Base-by-base conservation (phyloP, 2,329 filamentous ascomycete species). In the Zymoseptoria ardabiliae region DNA sequence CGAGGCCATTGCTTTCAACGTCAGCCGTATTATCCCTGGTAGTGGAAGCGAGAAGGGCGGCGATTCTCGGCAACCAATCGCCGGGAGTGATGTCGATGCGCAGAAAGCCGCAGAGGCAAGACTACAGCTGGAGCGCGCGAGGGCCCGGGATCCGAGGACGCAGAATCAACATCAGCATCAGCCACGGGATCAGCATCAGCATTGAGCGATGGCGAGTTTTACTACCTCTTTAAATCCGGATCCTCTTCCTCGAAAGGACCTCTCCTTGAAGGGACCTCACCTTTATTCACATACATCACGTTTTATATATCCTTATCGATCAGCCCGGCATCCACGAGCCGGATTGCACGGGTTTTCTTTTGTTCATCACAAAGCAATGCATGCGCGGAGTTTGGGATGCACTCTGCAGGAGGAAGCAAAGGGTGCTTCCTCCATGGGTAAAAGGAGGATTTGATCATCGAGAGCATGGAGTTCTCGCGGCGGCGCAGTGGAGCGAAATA, bases 1-100 rank as follows among this genome's bases (percentile, higher is more conserved):
- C 61, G 83, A 85, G 57, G 85, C 85, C 3, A 89, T 93, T 65
- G 84, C 89, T 11, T 83, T 86, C 67, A 86, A 88, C 50, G 85
- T 92, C 61, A 88, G 85, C 59, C 83, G 85, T 63, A 82, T 90
- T 54, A 80, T 87, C 41, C 82, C 85, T 54, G 78, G 82, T 69
- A 68, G 63, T 13, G 63, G 65, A 55, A 64, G 61, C 45, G 60
- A 58, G 22, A 68, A 67, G 41, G 61, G 55, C 19, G 58, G 35
- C 17, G 35, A 45, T n/a, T 45, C 35, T n/a, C 35, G 5, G 35
- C 35, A 45, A 61, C 58, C 56, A 61, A 21, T 52, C 61, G 41
- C 65, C 67, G 53, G 75, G 56, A 61, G 70, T n/a, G 77, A 79
- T 57, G 66, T 76, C 1, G 77, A 80, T 62, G 74, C 74, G 21